Conservation (phyloP, 106 monocot genomes). For the Dendrobium huoshanense region DNA sequence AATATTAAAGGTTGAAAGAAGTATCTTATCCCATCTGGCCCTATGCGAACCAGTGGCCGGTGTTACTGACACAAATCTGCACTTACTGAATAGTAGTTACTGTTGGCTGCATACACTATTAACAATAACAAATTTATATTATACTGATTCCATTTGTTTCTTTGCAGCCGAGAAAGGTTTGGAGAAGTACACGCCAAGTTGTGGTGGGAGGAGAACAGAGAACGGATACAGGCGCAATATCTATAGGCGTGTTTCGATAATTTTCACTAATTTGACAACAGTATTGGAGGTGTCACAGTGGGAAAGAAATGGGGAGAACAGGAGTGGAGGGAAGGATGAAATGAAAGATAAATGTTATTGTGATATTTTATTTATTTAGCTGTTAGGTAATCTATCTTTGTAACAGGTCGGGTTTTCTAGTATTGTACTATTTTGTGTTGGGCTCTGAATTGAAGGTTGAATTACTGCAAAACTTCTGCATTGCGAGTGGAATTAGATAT, state of each 20-base stretch:
- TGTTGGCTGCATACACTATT: too few species aligned
- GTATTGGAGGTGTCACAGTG: neutral
- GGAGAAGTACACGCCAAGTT: slow-evolving; percentile 87
- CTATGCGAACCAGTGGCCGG: too few species aligned
- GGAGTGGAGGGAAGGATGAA: neutral
- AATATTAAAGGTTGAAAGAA: too few species aligned
- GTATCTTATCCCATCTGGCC: neutral
- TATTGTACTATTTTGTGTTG: neutral
- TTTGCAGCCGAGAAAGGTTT: slow-evolving; percentile 78
- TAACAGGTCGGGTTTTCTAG: neutral
- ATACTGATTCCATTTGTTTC: neutral
- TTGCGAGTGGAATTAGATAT: neutral
- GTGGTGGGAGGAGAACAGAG: slow-evolving; percentile 97
- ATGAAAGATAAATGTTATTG: neutral
- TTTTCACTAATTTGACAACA: neutral
- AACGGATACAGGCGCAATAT: slow-evolving; percentile 85
- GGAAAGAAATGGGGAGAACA: neutral
- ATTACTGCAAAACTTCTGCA: neutral
- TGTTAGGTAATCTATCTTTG: neutral
- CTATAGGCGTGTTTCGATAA: slow-evolving; percentile 23
- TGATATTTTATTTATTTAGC: neutral
- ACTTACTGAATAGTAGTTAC: too few species aligned
- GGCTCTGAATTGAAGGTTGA: neutral
- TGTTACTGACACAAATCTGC: too few species aligned
- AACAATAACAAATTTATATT: too few species aligned